A percentile compares a stretch with the other conserved stretches of the same genome.
Evolutionary conservation across 345 rosid genomes (phyloP).

Genomic region (Citrus cavaleriei): DNA sequence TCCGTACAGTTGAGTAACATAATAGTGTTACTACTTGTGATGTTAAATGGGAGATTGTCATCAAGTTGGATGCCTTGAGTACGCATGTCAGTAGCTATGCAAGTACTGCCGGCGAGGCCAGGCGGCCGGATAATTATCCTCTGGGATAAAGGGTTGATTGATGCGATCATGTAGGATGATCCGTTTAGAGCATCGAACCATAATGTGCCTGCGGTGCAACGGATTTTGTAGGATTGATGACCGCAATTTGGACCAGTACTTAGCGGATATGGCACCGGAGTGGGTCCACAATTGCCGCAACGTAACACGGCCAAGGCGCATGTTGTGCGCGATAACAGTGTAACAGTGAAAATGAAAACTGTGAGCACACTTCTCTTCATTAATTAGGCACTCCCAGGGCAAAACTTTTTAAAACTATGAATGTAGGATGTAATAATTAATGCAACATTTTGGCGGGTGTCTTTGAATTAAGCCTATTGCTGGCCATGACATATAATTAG

Average conservation of each 20-base stretch:
- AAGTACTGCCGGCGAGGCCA: slow-evolving; percentile 12
- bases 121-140: slow-evolving; percentile 37
- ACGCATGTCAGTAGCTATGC: slow-evolving; percentile 25
- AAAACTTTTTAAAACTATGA: background rate
- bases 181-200: slow-evolving; percentile 37
- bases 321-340: background rate
- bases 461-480: too few relatives aligned
- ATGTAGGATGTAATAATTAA: background rate
- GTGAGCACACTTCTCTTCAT: slow-evolving; percentile 5
- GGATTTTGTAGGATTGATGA: slow-evolving; percentile 39
- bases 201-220: slow-evolving; percentile 27
- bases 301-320: slow-evolving; percentile 32
- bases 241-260: slow-evolving; percentile 44
- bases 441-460: background rate
- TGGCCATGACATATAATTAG: too few relatives aligned
- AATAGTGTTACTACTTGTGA: slow-evolving; percentile 42
- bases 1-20: slow-evolving; percentile 37
- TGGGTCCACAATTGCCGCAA: slow-evolving; percentile 38
- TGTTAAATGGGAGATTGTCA: slow-evolving; percentile 40
- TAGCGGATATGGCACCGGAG: slow-evolving; percentile 46
- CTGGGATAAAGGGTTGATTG: slow-evolving; percentile 27
- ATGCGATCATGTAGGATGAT: slow-evolving; percentile 31
- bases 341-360: background rate
- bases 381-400: background rate
- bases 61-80: slow-evolving; percentile 28